Percentiles rank a stretch among this genome's conserved stretches.
phyloP scores from a whole-genome alignment of 768 basidiomycete species.

The Podaxis sp. region DNA sequence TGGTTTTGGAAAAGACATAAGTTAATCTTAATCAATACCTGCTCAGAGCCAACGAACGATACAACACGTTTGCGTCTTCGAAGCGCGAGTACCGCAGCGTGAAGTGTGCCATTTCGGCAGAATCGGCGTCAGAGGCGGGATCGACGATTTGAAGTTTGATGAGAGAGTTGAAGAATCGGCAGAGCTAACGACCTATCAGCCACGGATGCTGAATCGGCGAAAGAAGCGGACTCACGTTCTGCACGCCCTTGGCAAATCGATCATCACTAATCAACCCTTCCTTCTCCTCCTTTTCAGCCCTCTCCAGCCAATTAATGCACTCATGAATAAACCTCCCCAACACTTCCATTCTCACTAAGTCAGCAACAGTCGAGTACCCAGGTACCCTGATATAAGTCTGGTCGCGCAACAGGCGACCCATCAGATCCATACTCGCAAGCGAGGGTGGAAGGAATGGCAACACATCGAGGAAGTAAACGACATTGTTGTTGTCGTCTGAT shows the following conservation, averaged over 20 bases:
- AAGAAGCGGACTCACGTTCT: slow-evolving; percentile 50
- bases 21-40: slow-evolving; percentile 28
- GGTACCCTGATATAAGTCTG: slow-evolving; percentile 44
- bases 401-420: slow-evolving; percentile 68
- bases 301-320: slow-evolving; percentile 67
- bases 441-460: slow-evolving; percentile 68
- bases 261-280: slow-evolving; percentile 72
- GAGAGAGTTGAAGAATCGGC: slow-evolving; percentile 72
- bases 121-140: slow-evolving; percentile 60
- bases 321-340: slow-evolving; percentile 73
- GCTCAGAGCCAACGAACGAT: slow-evolving; percentile 56
- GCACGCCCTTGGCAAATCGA: slow-evolving; percentile 67
- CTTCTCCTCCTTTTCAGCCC: slow-evolving; percentile 64
- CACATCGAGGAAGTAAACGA: slow-evolving; percentile 58
- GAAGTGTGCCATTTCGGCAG: slow-evolving; percentile 78
- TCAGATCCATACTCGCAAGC: slow-evolving; percentile 69
- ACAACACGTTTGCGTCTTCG: slow-evolving; percentile 75
- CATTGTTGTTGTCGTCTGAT: slow-evolving; percentile 34
- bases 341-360: slow-evolving; percentile 60
- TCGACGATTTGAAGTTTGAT: slow-evolving; percentile 68
- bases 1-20: not conserved
- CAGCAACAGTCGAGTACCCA: slow-evolving; percentile 56
- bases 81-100: slow-evolving; percentile 68
- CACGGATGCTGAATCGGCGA: too few relatives aligned
- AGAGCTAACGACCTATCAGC: slow-evolving; percentile 43